Conservation (phyloP, 2,329 filamentous ascomycete genomes). For the Aspergillus thermomutatus region DNA sequence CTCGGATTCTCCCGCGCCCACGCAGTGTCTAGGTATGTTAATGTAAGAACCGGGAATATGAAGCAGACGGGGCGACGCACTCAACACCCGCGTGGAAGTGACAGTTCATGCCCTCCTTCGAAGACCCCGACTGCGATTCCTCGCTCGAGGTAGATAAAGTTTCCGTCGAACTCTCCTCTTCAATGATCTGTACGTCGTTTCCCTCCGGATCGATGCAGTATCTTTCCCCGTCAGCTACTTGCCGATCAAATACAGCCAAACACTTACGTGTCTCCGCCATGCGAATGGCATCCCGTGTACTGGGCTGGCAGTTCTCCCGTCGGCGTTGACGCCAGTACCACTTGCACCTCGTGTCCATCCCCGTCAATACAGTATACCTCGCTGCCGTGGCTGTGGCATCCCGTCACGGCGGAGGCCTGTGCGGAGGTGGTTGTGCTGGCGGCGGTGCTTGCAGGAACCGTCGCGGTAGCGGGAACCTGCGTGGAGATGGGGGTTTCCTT, state of each 20-base stretch:
- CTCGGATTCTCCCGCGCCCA: conserved; percentile 47
- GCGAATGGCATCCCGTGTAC: conserved; percentile 64
- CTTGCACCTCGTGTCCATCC: conserved; percentile 35
- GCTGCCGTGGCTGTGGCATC: conserved; percentile 49
- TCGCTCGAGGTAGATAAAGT: conserved; percentile 20
- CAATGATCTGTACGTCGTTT: conserved; percentile 57
- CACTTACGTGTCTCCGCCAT: conserved; percentile 55
- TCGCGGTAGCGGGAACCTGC: conserved; percentile 15
- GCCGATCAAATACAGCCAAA: background rate
- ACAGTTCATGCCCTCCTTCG: conserved; percentile 48
- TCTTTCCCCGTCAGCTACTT: conserved; percentile 35
- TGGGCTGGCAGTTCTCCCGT: conserved; percentile 56
- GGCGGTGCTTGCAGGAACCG: conserved; percentile 13
- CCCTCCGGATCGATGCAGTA: conserved; percentile 61
- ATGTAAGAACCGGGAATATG: conserved; percentile 4
- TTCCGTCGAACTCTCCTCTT: conserved; percentile 30
- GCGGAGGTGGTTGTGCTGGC: conserved; percentile 28
- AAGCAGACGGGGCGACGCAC: conserved; percentile 47
- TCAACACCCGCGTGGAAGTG: conserved; percentile 75
- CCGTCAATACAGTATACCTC: conserved; percentile 35
- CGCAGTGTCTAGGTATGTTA: conserved; percentile 48
- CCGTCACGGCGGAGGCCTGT: conserved; percentile 48
- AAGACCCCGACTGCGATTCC: conserved; percentile 3
- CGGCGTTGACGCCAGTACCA: conserved; percentile 48
- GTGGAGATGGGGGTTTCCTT: conserved; percentile 23